Percentiles rank a stretch among this genome's conserved stretches.
Evolutionary conservation across 768 basidiomycete genomes (phyloP).

Genomic region (Lentinula raphanica): DNA sequence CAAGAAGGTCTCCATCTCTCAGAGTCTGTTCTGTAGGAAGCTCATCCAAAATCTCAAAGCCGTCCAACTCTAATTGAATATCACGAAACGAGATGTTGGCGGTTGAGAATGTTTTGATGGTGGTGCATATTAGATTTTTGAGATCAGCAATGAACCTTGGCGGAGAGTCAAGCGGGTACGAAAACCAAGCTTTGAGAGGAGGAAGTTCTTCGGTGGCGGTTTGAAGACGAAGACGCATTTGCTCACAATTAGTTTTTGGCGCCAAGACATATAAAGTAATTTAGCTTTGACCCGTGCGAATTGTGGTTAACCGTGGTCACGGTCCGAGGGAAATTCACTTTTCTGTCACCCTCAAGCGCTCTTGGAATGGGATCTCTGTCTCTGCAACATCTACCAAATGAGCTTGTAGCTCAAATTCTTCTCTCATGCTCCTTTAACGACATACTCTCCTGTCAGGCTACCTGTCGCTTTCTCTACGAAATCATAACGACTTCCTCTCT

Average conservation of each 20-base stretch:
- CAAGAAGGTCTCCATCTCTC: constrained; percentile 10
- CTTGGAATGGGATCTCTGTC: not conserved
- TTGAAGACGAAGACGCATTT: constrained; percentile 7
- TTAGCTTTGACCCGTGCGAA: not conserved
- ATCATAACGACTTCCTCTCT: not conserved
- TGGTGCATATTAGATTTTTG: constrained; percentile 3
- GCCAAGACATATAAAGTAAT: not conserved
- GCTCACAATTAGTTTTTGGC: not conserved
- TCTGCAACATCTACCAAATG: constrained; percentile 1
- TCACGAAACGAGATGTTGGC: not conserved
- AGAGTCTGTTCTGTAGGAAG: not conserved
- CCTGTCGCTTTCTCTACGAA: not conserved
- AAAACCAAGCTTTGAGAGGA: constrained; percentile 7
- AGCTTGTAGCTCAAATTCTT: constrained; percentile 1
- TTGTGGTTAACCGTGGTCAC: not conserved
- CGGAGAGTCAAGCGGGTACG: not conserved
- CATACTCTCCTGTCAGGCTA: not conserved
- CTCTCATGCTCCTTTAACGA: not conserved
- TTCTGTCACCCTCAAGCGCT: not conserved
- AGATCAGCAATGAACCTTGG: not conserved
- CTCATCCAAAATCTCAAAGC: constrained; percentile 9
- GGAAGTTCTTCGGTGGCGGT: not conserved
- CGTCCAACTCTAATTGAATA: not conserved
- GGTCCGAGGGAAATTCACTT: constrained; percentile 1
- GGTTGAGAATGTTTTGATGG: not conserved